A percentile compares a stretch with the other conserved stretches of the same genome.
These are phyloP conservation scores for Polychaeton citri DNA, from an alignment of 2,329 filamentous ascomycete genomes.

Conservation along the genomic window DNA sequence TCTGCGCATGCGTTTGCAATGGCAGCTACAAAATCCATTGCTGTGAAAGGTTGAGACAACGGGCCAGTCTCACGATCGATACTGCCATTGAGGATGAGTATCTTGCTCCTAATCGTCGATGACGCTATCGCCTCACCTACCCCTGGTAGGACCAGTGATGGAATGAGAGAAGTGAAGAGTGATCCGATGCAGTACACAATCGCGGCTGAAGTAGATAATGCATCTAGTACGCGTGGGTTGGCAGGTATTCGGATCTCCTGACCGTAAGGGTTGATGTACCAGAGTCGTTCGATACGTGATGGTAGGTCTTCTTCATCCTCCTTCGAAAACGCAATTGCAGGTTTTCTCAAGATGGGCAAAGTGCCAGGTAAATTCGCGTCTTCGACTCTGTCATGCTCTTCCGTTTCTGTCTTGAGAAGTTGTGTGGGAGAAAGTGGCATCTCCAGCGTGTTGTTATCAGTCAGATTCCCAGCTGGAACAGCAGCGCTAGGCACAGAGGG, in stretches of 20 bases:
- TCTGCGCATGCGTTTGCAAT: slow-evolving; percentile 62
- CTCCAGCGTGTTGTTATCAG: slow-evolving; percentile 1
- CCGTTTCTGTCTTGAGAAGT: slow-evolving; percentile 24
- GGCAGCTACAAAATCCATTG: slow-evolving; percentile 68
- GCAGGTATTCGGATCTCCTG: slow-evolving; percentile 80
- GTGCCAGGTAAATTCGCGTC: slow-evolving; percentile 74
- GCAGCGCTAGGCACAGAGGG: slow-evolving; percentile 52
- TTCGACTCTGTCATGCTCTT: slow-evolving; percentile 53
- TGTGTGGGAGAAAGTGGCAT: slow-evolving; percentile 14
- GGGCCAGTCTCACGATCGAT: slow-evolving; percentile 81
- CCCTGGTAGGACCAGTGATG: slow-evolving; percentile 64
- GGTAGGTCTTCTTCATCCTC: slow-evolving; percentile 59
- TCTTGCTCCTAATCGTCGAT: slow-evolving; percentile 50
- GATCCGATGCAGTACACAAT: slow-evolving; percentile 91
- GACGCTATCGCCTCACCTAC: slow-evolving; percentile 50
- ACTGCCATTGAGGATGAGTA: slow-evolving; percentile 73
- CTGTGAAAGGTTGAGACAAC: slow-evolving; percentile 48
- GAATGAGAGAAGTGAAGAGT: slow-evolving; percentile 79
- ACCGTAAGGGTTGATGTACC: slow-evolving; percentile 99
- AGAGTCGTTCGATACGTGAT: slow-evolving; percentile 65
- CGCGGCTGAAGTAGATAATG: slow-evolving; percentile 50
- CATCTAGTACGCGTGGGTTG: slow-evolving; percentile 65
- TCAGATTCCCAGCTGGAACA: slow-evolving; percentile 4
- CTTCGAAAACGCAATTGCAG: slow-evolving; percentile 75
- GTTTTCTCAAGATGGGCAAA: slow-evolving; percentile 63